Conservation (phyloP, 345 rosid genomes). For the Syzygium oleosum region DNA sequence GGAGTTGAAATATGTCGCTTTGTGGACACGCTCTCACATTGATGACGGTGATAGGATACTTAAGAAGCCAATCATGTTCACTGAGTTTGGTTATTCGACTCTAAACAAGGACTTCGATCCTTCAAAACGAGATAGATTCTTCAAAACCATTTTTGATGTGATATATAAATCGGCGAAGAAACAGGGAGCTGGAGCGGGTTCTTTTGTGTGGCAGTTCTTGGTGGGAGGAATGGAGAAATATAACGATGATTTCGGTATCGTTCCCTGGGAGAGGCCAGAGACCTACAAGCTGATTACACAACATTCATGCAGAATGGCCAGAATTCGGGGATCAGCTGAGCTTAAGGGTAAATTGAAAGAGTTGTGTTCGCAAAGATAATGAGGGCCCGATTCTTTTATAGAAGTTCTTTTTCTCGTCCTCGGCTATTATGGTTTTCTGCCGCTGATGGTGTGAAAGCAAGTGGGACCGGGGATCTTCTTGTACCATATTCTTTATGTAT, state of each 20-base stretch:
- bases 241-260: constrained; percentile 73
- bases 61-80: constrained; percentile 74
- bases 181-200: constrained; percentile 70
- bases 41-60: constrained; percentile 79
- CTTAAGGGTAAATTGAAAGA: constrained; percentile 28
- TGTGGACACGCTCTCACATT: constrained; percentile 87
- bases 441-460: neutral
- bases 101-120: constrained; percentile 65
- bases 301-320: constrained; percentile 68
- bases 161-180: constrained; percentile 65
- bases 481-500: neutral
- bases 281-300: constrained; percentile 42
- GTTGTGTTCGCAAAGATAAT: constrained; percentile 31
- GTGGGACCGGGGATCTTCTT: neutral
- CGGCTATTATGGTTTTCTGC: neutral
- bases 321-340: constrained; percentile 22
- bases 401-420: neutral
- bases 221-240: constrained; percentile 81
- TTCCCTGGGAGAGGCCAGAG: constrained; percentile 68
- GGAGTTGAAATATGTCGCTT: constrained; percentile 46
- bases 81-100: constrained; percentile 77
- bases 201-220: constrained; percentile 73
- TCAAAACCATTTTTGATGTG: constrained; percentile 45
- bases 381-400: neutral
- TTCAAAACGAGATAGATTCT: constrained; percentile 56